Conservation (phyloP, 179 eudicot species). For the Camellia oleifera region DNA sequence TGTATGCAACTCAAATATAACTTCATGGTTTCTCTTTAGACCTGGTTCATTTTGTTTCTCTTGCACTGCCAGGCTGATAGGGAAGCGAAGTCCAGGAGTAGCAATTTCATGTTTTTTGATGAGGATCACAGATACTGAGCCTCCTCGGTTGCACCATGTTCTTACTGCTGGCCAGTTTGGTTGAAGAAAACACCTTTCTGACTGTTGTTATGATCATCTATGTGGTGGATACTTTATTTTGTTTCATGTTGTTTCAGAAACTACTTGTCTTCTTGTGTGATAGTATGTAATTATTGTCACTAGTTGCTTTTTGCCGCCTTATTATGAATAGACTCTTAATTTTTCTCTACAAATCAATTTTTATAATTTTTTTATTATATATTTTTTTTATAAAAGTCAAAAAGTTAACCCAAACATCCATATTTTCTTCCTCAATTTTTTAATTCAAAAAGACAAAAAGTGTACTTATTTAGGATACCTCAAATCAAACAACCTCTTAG, state of each 20-base stretch:
- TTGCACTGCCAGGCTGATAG: conserved; percentile 27
- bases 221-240: conserved; percentile 4
- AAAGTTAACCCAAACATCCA: too few relatives aligned
- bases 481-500: too few relatives aligned
- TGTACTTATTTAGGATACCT: too few relatives aligned
- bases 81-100: conserved; percentile 16
- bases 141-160: background rate
- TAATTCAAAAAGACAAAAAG: too few relatives aligned
- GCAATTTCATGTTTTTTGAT: background rate
- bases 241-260: background rate
- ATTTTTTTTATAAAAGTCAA: too few relatives aligned
- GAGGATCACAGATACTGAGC: conserved; percentile 26
- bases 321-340: background rate
- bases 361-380: too few relatives aligned
- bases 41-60: background rate
- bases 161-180: background rate
- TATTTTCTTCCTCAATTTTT: too few relatives aligned
- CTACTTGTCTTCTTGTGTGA: background rate
- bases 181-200: background rate
- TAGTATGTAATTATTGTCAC: conserved; percentile 6
- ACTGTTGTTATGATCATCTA: background rate
- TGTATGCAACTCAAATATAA: background rate
- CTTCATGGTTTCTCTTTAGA: background rate
- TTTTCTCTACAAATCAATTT: too few relatives aligned
- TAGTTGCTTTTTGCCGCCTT: background rate